Evolutionary conservation across 164 flowering plant species (phyloP).

Genomic region (Magnolia sinica): DNA sequence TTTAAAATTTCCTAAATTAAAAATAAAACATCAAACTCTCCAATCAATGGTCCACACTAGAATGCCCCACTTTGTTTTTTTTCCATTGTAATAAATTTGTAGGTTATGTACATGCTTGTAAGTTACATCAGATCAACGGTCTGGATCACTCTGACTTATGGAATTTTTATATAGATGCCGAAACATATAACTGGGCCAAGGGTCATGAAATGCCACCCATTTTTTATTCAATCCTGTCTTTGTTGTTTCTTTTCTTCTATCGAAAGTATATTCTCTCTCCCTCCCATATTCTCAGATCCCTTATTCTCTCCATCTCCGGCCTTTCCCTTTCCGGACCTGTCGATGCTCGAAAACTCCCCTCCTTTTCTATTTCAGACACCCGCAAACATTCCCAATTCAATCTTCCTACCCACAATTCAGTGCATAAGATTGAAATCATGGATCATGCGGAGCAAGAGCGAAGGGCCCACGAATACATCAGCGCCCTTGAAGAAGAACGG

Average conservation of each 20-base stretch:
- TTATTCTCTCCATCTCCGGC: slow-evolving; percentile 15
- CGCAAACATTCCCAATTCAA: not conserved
- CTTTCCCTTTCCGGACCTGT: slow-evolving; percentile 30
- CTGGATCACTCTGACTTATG: not conserved
- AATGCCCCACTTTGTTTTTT: not conserved
- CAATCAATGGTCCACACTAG: not conserved
- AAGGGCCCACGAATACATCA: slow-evolving; percentile 45
- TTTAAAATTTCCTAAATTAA: not conserved
- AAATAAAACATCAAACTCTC: not conserved
- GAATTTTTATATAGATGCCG: not conserved
- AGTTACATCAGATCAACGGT: not conserved
- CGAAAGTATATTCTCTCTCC: slow-evolving; percentile 7
- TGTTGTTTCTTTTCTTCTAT: not conserved
- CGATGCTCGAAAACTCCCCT: slow-evolving; percentile 17
- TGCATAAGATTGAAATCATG: not conserved
- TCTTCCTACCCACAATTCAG: not conserved
- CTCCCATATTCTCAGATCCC: slow-evolving; percentile 32
- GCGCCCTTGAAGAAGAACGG: slow-evolving; percentile 65
- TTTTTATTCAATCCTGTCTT: not conserved
- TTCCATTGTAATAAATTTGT: no score
- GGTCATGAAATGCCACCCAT: not conserved
- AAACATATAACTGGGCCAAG: no score
- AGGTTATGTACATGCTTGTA: not conserved
- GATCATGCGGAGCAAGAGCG: slow-evolving; percentile 34
- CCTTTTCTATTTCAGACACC: not conserved